Percentiles rank a stretch among this genome's conserved stretches.
Conservation (phyloP, 1,284 basidiomycete genomes). For the Phellopilus nigrolimitatus region DNA sequence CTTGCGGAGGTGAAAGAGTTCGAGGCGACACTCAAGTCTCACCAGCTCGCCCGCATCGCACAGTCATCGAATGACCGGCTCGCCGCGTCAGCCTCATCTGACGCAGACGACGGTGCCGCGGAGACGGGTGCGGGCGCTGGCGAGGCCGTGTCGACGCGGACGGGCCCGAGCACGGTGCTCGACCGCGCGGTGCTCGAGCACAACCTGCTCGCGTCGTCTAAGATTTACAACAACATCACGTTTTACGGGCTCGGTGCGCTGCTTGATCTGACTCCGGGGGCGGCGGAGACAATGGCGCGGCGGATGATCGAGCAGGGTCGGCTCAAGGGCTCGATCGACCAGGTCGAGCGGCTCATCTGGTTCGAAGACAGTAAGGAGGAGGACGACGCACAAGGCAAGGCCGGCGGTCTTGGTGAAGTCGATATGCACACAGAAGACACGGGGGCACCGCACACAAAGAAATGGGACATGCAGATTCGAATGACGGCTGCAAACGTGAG, state of each 20-base stretch:
- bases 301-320: conserved; percentile 97
- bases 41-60: conserved; percentile 89
- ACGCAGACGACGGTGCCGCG: conserved; percentile 31
- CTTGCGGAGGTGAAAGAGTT: conserved; percentile 87
- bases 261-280: conserved; percentile 79
- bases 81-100: conserved; percentile 58
- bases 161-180: conserved; percentile 90
- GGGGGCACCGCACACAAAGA: conserved; percentile 82
- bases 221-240: conserved; percentile 93
- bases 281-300: conserved; percentile 90
- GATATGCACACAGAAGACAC: conserved; percentile 81
- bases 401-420: conserved; percentile 85
- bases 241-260: conserved; percentile 84
- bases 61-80: conserved; percentile 75
- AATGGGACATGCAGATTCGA: conserved; percentile 88
- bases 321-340: conserved; percentile 87
- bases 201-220: conserved; percentile 92
- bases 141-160: conserved; percentile 58
- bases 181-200: conserved; percentile 98
- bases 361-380: conserved; percentile 81
- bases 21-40: conserved; percentile 80
- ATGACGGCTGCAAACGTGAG: conserved; percentile 78
- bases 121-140: conserved; percentile 20
- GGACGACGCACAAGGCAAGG: conserved; percentile 87
- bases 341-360: conserved; percentile 89